Conservation (phyloP, 148 eudicot species). For the Vaccinium vitisidaea region DNA sequence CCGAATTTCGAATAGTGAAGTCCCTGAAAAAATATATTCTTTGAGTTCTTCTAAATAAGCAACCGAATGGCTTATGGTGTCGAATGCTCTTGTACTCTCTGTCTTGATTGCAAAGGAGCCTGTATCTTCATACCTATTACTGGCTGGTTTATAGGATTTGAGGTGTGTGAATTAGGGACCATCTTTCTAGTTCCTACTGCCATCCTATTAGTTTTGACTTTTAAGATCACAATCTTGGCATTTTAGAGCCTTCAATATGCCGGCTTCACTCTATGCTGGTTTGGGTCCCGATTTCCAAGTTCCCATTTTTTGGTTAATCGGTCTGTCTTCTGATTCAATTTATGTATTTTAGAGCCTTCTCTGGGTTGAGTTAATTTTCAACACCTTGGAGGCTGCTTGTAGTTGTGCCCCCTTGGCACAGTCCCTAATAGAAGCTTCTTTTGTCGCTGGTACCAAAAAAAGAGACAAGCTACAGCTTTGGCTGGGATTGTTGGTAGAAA, state of each 20-base stretch:
- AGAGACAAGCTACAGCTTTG: neutral
- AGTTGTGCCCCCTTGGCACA: neutral
- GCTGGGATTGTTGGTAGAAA: neutral
- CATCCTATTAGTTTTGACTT: neutral
- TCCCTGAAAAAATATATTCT: neutral
- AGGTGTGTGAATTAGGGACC: neutral
- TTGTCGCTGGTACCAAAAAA: too few species aligned
- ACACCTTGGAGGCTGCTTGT: neutral
- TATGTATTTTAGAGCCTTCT: neutral
- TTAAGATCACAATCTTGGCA: neutral
- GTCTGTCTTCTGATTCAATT: neutral
- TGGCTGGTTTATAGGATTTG: neutral
- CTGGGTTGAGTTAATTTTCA: neutral
- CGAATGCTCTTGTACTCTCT: neutral
- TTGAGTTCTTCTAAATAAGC: neutral
- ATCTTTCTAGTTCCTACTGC: neutral
- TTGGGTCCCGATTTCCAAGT: neutral
- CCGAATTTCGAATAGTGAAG: neutral
- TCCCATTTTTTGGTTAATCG: neutral
- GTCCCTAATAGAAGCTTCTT: too few species aligned
- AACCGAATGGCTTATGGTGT: neutral
- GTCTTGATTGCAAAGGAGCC: neutral
- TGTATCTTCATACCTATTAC: neutral
- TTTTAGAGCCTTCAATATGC: neutral
- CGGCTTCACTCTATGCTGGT: neutral